These are phyloP conservation scores for Xerocomus nothofagi DNA, from an alignment of 1,284 basidiomycete species.

Conservation along the genomic window DNA sequence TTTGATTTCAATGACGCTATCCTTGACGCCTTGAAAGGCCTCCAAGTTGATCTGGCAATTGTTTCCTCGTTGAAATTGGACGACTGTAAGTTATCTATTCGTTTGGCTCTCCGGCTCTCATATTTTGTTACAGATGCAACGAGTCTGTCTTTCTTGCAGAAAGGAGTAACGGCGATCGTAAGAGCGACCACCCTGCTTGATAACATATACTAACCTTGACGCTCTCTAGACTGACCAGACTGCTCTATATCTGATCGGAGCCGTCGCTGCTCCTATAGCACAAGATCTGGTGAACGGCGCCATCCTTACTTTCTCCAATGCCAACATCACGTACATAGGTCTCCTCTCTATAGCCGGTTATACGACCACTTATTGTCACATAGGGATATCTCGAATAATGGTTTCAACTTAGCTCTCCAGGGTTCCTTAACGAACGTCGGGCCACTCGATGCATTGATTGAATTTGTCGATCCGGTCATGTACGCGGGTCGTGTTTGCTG, in stretches of 20 bases:
- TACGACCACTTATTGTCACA: constrained; percentile 42
- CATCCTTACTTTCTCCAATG: constrained; percentile 54
- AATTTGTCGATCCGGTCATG: constrained; percentile 57
- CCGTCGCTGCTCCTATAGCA: constrained; percentile 64
- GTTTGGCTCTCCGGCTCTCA: neutral
- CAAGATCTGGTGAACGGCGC: constrained; percentile 67
- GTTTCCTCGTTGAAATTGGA: constrained; percentile 54
- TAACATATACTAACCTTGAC: neutral
- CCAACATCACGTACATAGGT: constrained; percentile 48
- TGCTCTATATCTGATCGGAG: constrained; percentile 68
- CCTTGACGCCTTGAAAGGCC: constrained; percentile 58
- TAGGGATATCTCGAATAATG: constrained; percentile 57
- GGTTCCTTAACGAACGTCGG: constrained; percentile 63
- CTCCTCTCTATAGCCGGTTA: constrained; percentile 44
- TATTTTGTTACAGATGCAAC: constrained; percentile 47
- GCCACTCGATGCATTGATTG: constrained; percentile 64
- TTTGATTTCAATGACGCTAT: constrained; percentile 63
- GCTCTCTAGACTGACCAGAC: constrained; percentile 56
- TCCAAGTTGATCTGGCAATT: constrained; percentile 56
- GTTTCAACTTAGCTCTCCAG: constrained; percentile 58
- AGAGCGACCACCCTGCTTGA: constrained; percentile 15
- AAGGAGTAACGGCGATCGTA: constrained; percentile 58
- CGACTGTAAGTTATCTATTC: constrained; percentile 46
- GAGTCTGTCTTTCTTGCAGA: constrained; percentile 63
- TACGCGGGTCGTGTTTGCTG: constrained; percentile 28